phyloP scores from a whole-genome alignment of 176 grass and related monocot species.

The Eleusine coracana region DNA sequence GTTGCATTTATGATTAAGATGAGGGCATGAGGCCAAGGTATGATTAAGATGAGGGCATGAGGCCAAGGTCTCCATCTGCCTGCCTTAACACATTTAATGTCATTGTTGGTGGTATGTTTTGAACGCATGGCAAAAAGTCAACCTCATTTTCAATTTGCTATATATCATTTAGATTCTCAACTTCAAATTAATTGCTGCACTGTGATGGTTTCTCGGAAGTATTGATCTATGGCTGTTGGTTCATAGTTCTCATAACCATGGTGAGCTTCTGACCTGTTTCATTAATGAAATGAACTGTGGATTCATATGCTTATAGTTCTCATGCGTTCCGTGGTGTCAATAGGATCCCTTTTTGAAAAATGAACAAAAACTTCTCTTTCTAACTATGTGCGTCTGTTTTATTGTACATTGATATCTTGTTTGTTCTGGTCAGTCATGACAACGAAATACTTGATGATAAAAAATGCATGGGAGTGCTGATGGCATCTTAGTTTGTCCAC shows the following conservation, averaged over 20 bases:
- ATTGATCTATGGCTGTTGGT: background rate
- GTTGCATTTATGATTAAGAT: constrained; percentile 30
- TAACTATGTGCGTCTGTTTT: constrained; percentile 6
- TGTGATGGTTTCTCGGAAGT: background rate
- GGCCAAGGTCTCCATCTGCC: constrained; percentile 39
- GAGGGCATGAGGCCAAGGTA: constrained; percentile 13
- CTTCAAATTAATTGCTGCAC: background rate
- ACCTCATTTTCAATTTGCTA: background rate
- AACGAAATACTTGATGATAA: constrained; percentile 15
- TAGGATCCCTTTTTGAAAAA: constrained; percentile 24
- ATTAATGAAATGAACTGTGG: background rate
- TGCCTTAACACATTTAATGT: constrained; percentile 51
- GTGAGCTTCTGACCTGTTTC: background rate
- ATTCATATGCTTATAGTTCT: background rate
- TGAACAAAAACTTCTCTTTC: constrained; percentile 26
- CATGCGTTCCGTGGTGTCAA: background rate
- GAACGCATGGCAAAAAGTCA: constrained; percentile 7
- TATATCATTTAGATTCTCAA: background rate
- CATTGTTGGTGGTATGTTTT: constrained; percentile 24
- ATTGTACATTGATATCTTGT: constrained; percentile 18
- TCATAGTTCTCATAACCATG: background rate
- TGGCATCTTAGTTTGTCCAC: constrained; percentile 31
- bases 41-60: constrained; percentile 24
- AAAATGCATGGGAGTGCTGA: constrained; percentile 29
- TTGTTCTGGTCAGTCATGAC: constrained; percentile 19